These are phyloP conservation scores for Xylaria sp. DNA, from an alignment of 495 filamentous ascomycete species.

Conservation along the genomic window DNA sequence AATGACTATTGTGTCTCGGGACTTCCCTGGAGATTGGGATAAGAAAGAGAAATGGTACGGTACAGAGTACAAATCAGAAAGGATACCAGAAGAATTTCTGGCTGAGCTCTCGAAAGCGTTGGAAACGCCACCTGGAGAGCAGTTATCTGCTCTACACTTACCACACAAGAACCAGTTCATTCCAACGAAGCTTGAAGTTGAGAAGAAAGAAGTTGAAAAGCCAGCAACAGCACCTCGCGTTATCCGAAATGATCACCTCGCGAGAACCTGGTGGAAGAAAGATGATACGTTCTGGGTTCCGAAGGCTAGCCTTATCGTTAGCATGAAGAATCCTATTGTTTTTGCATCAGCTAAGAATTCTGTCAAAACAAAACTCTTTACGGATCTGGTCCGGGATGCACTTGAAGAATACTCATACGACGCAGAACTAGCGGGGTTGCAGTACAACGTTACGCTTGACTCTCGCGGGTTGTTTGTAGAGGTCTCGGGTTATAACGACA, in stretches of 20 bases:
- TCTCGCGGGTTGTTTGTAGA: conserved; percentile 78
- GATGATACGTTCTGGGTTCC: conserved; percentile 99
- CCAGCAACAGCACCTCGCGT: conserved; percentile 79
- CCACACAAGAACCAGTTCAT: conserved; percentile 97
- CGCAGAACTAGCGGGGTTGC: conserved; percentile 89
- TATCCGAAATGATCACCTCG: conserved; percentile 82
- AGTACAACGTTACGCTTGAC: conserved; percentile 77
- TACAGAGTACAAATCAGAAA: conserved; percentile 87
- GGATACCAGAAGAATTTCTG: conserved; percentile 79
- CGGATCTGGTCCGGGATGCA: conserved; percentile 86
- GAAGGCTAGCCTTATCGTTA: conserved; percentile 84
- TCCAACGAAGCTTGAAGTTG: conserved; percentile 89
- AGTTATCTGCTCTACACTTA: conserved; percentile 77
- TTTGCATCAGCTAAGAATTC: conserved; percentile 77
- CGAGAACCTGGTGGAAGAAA: conserved; percentile 97
- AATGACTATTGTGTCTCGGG: conserved; percentile 78
- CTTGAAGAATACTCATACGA: conserved; percentile 96
- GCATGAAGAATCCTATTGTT: conserved; percentile 77
- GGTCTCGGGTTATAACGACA: conserved; percentile 93
- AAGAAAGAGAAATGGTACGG: conserved; percentile 97
- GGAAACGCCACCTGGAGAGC: conserved; percentile 59
- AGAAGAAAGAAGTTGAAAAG: conserved; percentile 84
- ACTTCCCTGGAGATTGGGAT: conserved; percentile 84
- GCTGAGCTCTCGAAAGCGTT: conserved; percentile 69
- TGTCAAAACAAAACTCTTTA: conserved; percentile 82